Evolutionary conservation across 2,329 filamentous ascomycete species (phyloP).

Genomic region (Phyllosticta citriasiana): DNA sequence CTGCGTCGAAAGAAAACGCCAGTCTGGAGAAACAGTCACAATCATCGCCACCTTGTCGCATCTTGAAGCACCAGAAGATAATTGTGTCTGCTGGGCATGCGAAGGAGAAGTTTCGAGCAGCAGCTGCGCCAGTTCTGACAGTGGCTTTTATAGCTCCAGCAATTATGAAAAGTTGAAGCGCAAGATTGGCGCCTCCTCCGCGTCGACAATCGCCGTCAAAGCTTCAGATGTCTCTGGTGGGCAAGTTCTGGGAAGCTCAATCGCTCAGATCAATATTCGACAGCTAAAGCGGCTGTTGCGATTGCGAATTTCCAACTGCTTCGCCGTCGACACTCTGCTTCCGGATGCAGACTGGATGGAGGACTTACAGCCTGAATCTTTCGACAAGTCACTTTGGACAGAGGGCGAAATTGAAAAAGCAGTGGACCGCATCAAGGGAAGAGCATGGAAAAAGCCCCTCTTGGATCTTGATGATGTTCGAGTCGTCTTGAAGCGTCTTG

Average conservation of each 20-base stretch:
- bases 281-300: not conserved
- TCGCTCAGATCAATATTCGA: not conserved
- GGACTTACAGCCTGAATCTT: not conserved
- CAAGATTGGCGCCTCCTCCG: not conserved
- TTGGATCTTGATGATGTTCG: not conserved
- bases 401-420: not conserved
- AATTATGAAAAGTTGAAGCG: not conserved
- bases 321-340: not conserved
- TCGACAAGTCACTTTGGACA: not conserved
- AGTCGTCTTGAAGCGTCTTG: not conserved
- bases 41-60: not conserved
- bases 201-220: not conserved
- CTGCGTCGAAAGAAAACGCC: not conserved
- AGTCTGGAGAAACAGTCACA: not conserved
- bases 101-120: not conserved
- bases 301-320: not conserved
- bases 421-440: not conserved
- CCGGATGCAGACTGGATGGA: not conserved
- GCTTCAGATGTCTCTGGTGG: not conserved
- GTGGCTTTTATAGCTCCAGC: not conserved
- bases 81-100: not conserved
- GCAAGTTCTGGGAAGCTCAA: not conserved
- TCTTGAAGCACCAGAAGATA: not conserved
- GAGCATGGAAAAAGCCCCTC: not conserved
- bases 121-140: not conserved